Percentiles rank a stretch among this genome's conserved stretches.
Evolutionary conservation across 805 yeast genomes (phyloP).

Genomic region (Komagataella populi): DNA sequence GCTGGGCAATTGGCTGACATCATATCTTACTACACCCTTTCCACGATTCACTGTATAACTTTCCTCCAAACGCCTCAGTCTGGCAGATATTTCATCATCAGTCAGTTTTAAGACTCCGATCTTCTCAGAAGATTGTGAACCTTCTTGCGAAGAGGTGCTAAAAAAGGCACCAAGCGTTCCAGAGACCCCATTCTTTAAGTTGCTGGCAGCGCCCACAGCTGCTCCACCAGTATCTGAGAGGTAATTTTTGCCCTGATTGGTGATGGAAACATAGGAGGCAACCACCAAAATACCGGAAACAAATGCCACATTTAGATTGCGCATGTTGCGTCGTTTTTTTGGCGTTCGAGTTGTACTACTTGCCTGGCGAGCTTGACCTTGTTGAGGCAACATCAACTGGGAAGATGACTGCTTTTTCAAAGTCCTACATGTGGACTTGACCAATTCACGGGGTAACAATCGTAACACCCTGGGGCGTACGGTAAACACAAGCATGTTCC

Average conservation of each 20-base stretch:
- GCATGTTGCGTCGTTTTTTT: constrained; percentile 11
- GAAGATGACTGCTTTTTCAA: background rate
- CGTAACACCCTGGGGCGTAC: constrained; percentile 2
- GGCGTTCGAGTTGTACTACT: background rate
- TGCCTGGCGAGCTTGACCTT: background rate
- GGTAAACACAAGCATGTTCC: constrained; percentile 3
- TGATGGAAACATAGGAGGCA: constrained; percentile 17
- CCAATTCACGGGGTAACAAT: background rate
- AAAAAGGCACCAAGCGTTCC: constrained; percentile 7
- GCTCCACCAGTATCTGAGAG: constrained; percentile 14
- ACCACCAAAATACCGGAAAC: constrained; percentile 20
- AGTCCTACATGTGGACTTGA: background rate
- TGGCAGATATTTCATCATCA: constrained; percentile 59
- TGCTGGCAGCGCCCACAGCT: constrained; percentile 1
- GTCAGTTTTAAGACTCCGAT: constrained; percentile 42
- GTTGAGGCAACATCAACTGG: background rate
- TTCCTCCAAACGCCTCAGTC: constrained; percentile 64
- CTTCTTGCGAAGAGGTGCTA: constrained; percentile 31
- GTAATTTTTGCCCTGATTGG: constrained; percentile 8
- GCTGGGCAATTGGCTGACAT: constrained; percentile 78
- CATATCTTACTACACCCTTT: constrained; percentile 80
- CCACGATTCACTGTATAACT: constrained; percentile 71
- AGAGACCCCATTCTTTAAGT: constrained; percentile 2
- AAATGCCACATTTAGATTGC: constrained; percentile 12
- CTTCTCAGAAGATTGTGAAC: constrained; percentile 23